Evolutionary conservation across 2,329 filamentous ascomycete genomes (phyloP).

Genomic region (Colletotrichum karsti): DNA sequence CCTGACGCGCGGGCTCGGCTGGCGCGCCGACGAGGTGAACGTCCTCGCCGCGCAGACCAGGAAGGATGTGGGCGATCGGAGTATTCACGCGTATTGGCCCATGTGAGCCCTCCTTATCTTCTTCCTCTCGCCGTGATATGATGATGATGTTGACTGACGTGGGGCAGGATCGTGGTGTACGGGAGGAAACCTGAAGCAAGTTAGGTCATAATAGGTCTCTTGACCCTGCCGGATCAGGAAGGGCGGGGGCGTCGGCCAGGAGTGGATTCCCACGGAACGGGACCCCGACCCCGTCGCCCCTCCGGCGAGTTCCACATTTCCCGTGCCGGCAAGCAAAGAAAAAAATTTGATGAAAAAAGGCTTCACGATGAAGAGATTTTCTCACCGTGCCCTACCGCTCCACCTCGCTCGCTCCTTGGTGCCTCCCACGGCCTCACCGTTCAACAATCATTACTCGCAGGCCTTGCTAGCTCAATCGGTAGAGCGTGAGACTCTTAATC

Average conservation of each 20-base stretch:
- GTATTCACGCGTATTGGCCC: constrained; percentile 42
- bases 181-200: constrained; percentile 1
- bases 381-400: neutral
- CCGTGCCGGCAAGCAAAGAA: neutral
- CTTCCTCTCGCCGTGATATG: neutral
- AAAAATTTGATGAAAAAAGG: neutral
- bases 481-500: constrained; percentile 77
- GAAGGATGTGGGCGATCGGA: constrained; percentile 35
- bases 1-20: constrained; percentile 46
- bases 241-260: too few relatives aligned
- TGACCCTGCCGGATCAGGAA: too few relatives aligned
- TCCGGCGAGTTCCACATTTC: neutral
- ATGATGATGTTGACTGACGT: neutral
- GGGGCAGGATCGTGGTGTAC: constrained; percentile 21
- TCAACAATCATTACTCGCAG: neutral
- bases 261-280: neutral
- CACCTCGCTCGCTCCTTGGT: neutral
- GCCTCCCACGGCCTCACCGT: neutral
- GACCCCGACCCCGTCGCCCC: neutral
- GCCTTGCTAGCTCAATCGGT: constrained; percentile 71
- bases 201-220: too few relatives aligned
- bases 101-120: constrained; percentile 39
- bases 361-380: neutral
- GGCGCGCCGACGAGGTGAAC: constrained; percentile 40
- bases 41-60: constrained; percentile 34